Evolutionary conservation across 495 filamentous ascomycete genomes (phyloP).

Genomic region (Penicillium silybi): DNA sequence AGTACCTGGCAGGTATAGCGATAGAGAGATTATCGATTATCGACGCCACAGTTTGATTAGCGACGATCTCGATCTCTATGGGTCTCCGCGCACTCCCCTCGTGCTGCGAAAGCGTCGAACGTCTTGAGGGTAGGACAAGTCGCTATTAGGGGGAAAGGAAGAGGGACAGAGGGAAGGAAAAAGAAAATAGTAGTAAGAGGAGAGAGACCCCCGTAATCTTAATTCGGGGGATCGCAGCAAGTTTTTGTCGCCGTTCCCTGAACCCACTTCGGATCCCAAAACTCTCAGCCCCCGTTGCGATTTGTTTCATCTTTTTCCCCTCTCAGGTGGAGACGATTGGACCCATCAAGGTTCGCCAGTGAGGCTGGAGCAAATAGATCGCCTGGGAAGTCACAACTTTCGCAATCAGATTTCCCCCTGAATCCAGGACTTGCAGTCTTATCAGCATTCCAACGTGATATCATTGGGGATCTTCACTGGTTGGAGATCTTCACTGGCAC

Average conservation of each 20-base stretch:
- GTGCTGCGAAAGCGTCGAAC: not conserved
- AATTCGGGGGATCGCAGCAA: conserved; percentile 6
- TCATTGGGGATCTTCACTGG: conserved; percentile 2
- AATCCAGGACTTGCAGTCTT: not conserved
- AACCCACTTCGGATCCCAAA: conserved; percentile 1
- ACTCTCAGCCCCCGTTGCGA: not conserved
- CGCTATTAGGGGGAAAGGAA: conserved; percentile 3
- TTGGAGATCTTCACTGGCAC: not conserved
- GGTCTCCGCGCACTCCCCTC: not conserved
- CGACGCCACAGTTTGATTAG: conserved; percentile 5
- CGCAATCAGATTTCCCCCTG: not conserved
- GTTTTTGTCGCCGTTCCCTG: conserved; percentile 3
- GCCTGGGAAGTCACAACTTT: not conserved
- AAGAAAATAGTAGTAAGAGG: not conserved
- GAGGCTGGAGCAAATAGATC: conserved; percentile 13
- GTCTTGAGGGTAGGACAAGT: not conserved
- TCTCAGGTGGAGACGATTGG: conserved; percentile 12
- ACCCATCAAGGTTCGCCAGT: conserved; percentile 8
- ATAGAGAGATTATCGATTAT: not conserved
- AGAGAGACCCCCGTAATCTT: conserved; percentile 10
- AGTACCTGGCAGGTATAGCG: not conserved
- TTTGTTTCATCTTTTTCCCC: conserved; percentile 11
- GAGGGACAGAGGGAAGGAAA: conserved; percentile 9
- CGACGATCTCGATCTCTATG: conserved; percentile 4
- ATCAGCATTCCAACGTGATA: conserved; percentile 10